Evolutionary conservation across 768 basidiomycete genomes (phyloP), one percentile per base, ranked within the genome.

Genomic region (Suillus decipiens): DNA sequence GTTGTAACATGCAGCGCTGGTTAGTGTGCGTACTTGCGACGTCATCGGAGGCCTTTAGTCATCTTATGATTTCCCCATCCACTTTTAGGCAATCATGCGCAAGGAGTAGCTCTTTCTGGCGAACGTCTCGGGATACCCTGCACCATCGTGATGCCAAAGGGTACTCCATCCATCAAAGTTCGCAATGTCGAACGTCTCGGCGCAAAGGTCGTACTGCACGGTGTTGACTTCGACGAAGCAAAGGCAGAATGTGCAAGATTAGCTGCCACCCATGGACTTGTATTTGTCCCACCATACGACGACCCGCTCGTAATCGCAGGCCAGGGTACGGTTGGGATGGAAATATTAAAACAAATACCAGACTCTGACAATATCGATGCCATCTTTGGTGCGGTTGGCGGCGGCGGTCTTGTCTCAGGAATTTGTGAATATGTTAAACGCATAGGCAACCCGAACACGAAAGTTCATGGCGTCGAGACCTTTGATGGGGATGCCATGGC

Each of bases 61-160:
- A 61, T 54, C 0, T 36, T 36, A 36, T 36, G 28, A 28, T 28
- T 28, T 28, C 28, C 1, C 28, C 28, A 28, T 28, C 28, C 3
- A 28, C 28, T 28, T 42, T 4, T 74, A 98, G 97, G 97, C 33
- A 99, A 99, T 72, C 97, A 99, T 75, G 97, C 97, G 0, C 97
- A 99, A 76, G 97, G 97, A 31, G 97, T 99, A 57, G 97, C 97
- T 2, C 84, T 99, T 55, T 95, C 97, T n/a, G 94, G 96, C 12
- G 77, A 87, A 53, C 86, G 88, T 62, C 86, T 99, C 34, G 85
- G 84, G 39, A 91, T 99, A 64, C 95, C 97, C 4, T 97, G 95
- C 66, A 98, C 95, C n/a, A 99, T 99, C 70, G 94, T 99, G 65
- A 99, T 99, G 97, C 97, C 97, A 1, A 80, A 89, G 47, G 93